Evolutionary conservation across 2,329 filamentous ascomycete species (phyloP).

Genomic region (Claviceps sorghi): DNA sequence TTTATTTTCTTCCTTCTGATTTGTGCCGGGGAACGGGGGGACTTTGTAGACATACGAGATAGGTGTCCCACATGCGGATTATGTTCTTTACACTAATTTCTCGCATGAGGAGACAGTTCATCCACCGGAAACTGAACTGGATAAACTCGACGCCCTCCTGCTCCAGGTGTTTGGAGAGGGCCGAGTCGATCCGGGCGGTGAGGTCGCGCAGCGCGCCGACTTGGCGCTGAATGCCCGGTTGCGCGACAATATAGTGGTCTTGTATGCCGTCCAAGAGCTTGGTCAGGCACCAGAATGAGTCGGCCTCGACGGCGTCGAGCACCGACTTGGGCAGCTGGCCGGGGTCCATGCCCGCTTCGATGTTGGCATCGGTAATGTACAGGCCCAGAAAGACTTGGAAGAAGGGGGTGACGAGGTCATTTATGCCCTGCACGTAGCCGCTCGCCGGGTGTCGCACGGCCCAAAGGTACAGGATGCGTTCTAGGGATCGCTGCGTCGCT

Average conservation of each 20-base stretch:
- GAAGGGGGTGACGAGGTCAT: constrained; percentile 92
- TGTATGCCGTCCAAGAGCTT: constrained; percentile 98
- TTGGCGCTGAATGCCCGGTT: constrained; percentile 91
- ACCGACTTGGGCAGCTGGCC: constrained; percentile 83
- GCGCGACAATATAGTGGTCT: constrained; percentile 96
- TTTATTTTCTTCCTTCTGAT: too few relatives aligned
- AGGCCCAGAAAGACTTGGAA: constrained; percentile 94
- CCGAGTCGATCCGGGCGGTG: constrained; percentile 74
- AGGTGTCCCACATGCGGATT: constrained; percentile 99
- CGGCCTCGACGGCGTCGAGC: constrained; percentile 89
- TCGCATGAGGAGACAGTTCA: constrained; percentile 97
- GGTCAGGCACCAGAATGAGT: constrained; percentile 96
- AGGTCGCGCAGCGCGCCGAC: constrained; percentile 79
- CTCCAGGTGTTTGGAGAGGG: constrained; percentile 76
- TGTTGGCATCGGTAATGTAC: constrained; percentile 87
- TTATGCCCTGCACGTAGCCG: constrained; percentile 97
- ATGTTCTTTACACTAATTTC: constrained; percentile 95
- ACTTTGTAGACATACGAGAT: constrained; percentile 52
- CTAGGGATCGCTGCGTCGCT: constrained; percentile 83
- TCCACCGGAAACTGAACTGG: constrained; percentile 98
- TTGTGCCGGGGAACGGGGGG: too few relatives aligned
- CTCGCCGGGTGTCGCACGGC: constrained; percentile 93
- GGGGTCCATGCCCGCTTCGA: constrained; percentile 91
- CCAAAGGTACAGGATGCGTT: constrained; percentile 94
- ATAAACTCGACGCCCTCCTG: constrained; percentile 93